phyloP scores from a whole-genome alignment of 1,284 basidiomycete species.

The Cyathus pygmaeus region DNA sequence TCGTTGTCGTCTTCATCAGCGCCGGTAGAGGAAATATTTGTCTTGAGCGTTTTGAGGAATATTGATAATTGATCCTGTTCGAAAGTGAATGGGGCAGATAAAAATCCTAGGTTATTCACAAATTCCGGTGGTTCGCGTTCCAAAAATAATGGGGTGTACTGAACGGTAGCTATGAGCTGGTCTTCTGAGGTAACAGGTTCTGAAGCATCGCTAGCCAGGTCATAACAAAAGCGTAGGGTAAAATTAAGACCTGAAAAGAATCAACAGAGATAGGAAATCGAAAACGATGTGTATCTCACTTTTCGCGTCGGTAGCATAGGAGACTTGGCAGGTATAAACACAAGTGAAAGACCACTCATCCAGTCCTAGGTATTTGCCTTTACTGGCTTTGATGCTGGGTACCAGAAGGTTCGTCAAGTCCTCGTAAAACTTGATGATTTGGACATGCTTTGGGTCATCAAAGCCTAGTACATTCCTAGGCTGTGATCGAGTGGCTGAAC shows the following conservation, averaged over 20 bases:
- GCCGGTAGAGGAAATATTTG: conserved; percentile 52
- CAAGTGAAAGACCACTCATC: conserved; percentile 61
- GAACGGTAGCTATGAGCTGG: conserved; percentile 59
- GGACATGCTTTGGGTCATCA: conserved; percentile 62
- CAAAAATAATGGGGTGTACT: conserved; percentile 71
- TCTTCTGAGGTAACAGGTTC: conserved; percentile 41
- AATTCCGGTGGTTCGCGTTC: conserved; percentile 67
- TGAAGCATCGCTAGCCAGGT: conserved; percentile 31
- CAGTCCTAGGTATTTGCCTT: conserved; percentile 40
- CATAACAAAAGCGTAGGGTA: conserved; percentile 60
- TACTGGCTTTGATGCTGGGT: conserved; percentile 56
- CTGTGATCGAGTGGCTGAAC: conserved; percentile 33
- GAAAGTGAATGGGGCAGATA: conserved; percentile 73
- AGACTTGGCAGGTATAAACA: conserved; percentile 56
- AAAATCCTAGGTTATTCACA: conserved; percentile 66
- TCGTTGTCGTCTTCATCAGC: conserved; percentile 46
- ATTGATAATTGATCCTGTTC: conserved; percentile 68
- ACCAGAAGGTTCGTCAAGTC: conserved; percentile 69
- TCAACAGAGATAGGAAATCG: neutral
- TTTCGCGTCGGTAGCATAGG: conserved; percentile 46
- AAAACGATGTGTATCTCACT: conserved; percentile 43
- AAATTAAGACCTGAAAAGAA: conserved; percentile 67
- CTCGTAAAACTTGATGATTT: conserved; percentile 67
- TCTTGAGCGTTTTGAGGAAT: conserved; percentile 67
- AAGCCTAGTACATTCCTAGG: conserved; percentile 39